Evolutionary conservation across 129 eudicot genomes (phyloP).

Genomic region (Helianthus annuus): DNA sequence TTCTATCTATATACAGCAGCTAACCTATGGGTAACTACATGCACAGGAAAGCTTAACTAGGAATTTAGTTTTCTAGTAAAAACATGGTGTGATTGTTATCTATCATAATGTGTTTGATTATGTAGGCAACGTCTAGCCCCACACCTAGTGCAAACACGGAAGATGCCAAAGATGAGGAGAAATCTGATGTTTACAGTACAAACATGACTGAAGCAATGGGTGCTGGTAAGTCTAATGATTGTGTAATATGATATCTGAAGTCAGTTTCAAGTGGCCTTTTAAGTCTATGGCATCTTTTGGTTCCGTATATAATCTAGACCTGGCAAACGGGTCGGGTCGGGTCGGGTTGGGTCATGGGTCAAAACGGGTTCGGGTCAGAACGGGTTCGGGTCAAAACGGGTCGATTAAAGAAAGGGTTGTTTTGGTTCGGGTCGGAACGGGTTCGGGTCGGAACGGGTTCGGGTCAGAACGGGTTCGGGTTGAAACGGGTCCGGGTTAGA

Average conservation of each 20-base stretch:
- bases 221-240: conserved; percentile 63
- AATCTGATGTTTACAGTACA: conserved; percentile 80
- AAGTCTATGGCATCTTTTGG: background rate
- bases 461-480: too few species aligned
- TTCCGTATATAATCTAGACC: too few species aligned
- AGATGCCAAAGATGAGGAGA: conserved; percentile 60
- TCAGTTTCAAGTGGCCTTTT: background rate
- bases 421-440: too few species aligned
- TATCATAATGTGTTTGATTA: background rate
- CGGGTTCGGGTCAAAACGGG: too few species aligned
- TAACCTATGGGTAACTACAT: too few species aligned
- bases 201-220: conserved; percentile 98
- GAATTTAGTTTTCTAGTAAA: conserved; percentile 16
- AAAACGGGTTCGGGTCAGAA: too few species aligned
- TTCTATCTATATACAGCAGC: too few species aligned
- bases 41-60: background rate
- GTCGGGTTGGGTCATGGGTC: too few species aligned
- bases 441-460: too few species aligned
- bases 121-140: conserved; percentile 75
- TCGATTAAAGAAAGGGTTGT: too few species aligned
- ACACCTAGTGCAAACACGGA: conserved; percentile 55
- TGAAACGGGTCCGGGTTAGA: too few species aligned
- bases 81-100: background rate
- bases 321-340: too few species aligned
- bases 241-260: conserved; percentile 1